These are phyloP conservation scores for Camellia sinensis DNA, from an alignment of 148 eudicot genomes.

Conservation along the genomic window DNA sequence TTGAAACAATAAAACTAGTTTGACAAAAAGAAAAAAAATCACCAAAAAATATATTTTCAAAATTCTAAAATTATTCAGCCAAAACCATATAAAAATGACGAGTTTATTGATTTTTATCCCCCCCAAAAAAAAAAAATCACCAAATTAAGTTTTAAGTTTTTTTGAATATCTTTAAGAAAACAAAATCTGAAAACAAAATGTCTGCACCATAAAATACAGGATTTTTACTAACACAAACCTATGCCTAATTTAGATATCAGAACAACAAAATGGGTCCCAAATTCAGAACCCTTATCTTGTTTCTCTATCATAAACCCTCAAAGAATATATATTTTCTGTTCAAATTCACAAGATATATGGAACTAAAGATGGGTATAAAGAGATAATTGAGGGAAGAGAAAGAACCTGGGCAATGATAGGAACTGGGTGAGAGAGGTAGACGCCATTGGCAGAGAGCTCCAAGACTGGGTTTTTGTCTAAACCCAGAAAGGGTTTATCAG, in stretches of 20 bases:
- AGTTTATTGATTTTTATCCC: too few relatives aligned
- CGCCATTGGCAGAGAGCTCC: conserved; percentile 34
- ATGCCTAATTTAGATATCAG: neutral
- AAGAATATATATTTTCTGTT: neutral
- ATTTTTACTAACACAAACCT: too few relatives aligned
- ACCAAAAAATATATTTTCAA: too few relatives aligned
- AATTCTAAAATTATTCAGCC: too few relatives aligned
- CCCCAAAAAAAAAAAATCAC: too few relatives aligned
- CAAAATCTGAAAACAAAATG: too few relatives aligned
- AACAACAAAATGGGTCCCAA: neutral
- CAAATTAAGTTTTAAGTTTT: too few relatives aligned
- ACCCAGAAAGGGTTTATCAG: conserved; percentile 22
- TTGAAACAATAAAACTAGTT: too few relatives aligned
- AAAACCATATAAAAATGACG: too few relatives aligned
- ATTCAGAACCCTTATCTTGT: neutral
- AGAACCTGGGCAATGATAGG: conserved; percentile 37
- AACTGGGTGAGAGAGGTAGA: conserved; percentile 42
- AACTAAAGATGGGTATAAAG: neutral
- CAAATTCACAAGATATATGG: neutral
- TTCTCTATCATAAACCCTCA: neutral
- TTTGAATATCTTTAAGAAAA: too few relatives aligned
- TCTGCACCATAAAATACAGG: too few relatives aligned
- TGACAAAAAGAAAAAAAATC: too few relatives aligned
- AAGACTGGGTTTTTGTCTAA: conserved; percentile 1
- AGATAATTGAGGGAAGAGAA: neutral